These are phyloP conservation scores for Lodderomyces elongisporus DNA, from an alignment of 1,139 yeast genomes.

Conservation along the genomic window DNA sequence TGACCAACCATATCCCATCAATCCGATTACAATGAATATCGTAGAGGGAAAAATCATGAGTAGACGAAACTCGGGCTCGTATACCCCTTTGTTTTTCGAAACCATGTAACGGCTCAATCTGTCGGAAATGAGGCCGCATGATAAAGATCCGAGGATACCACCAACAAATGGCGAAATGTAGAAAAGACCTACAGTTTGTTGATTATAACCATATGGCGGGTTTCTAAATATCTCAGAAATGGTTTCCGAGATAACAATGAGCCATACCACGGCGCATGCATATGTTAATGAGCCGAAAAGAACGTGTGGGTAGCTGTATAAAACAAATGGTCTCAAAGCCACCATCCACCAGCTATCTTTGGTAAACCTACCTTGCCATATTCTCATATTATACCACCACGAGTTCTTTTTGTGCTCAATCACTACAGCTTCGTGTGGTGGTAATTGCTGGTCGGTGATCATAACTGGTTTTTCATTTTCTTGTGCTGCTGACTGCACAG, in stretches of 20 bases:
- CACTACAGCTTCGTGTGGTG: neutral
- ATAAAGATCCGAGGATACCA: constrained; percentile 52
- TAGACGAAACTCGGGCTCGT: constrained; percentile 61
- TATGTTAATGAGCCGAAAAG: constrained; percentile 51
- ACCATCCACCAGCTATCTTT: constrained; percentile 55
- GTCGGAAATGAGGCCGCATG: constrained; percentile 51
- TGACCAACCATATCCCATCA: constrained; percentile 65
- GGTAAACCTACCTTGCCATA: constrained; percentile 44
- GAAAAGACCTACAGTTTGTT: constrained; percentile 50
- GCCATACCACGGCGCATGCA: constrained; percentile 59
- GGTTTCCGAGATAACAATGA: constrained; percentile 56
- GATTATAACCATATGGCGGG: constrained; percentile 43
- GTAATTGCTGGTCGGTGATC: constrained; percentile 15
- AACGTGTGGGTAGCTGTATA: constrained; percentile 49
- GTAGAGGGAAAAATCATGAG: constrained; percentile 51
- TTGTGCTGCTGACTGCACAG: constrained; percentile 12
- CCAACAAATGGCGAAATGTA: constrained; percentile 58
- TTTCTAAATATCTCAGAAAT: constrained; percentile 46
- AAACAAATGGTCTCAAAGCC: constrained; percentile 50
- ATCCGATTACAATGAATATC: constrained; percentile 42
- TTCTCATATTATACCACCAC: constrained; percentile 18
- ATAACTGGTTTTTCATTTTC: constrained; percentile 16
- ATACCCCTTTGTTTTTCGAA: constrained; percentile 44
- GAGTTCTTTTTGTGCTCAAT: constrained; percentile 13
- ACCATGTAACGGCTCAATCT: constrained; percentile 35